Evolutionary conservation across 805 yeast genomes (phyloP).

Genomic region (Nakazawaea peltata): DNA sequence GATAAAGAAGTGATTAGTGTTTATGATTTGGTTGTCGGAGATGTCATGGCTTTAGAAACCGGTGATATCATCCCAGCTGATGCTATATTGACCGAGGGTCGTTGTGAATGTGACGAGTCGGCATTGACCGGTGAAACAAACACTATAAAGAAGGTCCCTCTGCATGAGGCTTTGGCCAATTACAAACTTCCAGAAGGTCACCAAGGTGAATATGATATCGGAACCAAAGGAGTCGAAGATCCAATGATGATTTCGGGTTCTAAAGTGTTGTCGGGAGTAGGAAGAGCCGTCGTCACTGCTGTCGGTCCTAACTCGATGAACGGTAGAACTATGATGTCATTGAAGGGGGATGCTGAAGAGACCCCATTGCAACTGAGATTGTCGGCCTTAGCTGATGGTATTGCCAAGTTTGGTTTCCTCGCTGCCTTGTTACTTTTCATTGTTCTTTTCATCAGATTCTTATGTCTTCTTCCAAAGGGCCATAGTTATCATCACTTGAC

Average conservation of each 20-base stretch:
- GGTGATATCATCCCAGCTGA: slow-evolving; percentile 95
- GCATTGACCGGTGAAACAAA: slow-evolving; percentile 92
- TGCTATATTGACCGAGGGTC: slow-evolving; percentile 64
- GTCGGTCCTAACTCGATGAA: slow-evolving; percentile 86
- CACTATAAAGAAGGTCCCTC: slow-evolving; percentile 64
- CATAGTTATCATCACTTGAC: slow-evolving; percentile 35
- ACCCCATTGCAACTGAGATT: slow-evolving; percentile 88
- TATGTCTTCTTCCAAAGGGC: slow-evolving; percentile 49
- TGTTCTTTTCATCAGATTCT: slow-evolving; percentile 70
- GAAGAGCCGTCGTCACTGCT: slow-evolving; percentile 79
- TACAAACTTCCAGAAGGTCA: slow-evolving; percentile 12
- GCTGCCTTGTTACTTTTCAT: slow-evolving; percentile 79
- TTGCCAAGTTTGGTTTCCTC: slow-evolving; percentile 86
- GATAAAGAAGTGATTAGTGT: slow-evolving; percentile 61
- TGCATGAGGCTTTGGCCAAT: slow-evolving; percentile 30
- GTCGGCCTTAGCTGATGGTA: slow-evolving; percentile 79
- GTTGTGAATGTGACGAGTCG: slow-evolving; percentile 84
- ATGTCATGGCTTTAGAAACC: slow-evolving; percentile 71
- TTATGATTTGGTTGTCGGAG: slow-evolving; percentile 80
- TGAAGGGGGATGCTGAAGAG: slow-evolving; percentile 66
- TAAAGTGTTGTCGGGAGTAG: slow-evolving; percentile 79
- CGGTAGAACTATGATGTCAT: slow-evolving; percentile 83
- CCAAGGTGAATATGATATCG: slow-evolving; percentile 22
- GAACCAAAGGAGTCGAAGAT: slow-evolving; percentile 46
- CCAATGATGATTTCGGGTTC: slow-evolving; percentile 90